Percentiles rank a stretch among this genome's conserved stretches.
Evolutionary conservation across 495 filamentous ascomycete species (phyloP).

Genomic region (Hypoxylon subgilvum): DNA sequence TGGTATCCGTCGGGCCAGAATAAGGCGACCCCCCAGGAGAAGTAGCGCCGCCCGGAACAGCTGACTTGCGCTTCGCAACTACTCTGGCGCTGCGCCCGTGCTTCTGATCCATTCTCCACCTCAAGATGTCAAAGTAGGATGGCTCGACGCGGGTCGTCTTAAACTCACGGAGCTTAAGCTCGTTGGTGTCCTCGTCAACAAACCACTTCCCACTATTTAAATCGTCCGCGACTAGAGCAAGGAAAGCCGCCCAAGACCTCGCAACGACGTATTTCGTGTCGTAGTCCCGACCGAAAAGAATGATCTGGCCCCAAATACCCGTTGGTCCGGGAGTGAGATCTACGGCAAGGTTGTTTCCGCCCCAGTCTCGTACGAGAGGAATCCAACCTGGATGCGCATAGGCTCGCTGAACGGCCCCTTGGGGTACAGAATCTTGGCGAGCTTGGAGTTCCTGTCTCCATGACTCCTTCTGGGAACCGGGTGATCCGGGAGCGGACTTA

Average conservation of each 20-base stretch:
- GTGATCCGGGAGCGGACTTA: constrained; percentile 49
- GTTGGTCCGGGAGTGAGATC: constrained; percentile 91
- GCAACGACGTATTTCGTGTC: constrained; percentile 97
- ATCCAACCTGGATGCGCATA: constrained; percentile 98
- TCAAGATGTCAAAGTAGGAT: constrained; percentile 90
- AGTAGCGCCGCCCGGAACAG: constrained; percentile 39
- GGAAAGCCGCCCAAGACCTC: constrained; percentile 86
- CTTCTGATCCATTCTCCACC: constrained; percentile 94
- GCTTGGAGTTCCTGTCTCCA: constrained; percentile 88
- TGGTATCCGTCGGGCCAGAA: constrained; percentile 53
- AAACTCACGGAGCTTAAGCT: constrained; percentile 91
- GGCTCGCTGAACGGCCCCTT: constrained; percentile 83
- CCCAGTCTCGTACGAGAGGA: constrained; percentile 95
- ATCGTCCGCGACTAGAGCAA: constrained; percentile 89
- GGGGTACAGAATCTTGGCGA: constrained; percentile 86
- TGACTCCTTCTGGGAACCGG: constrained; percentile 59
- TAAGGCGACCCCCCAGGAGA: constrained; percentile 62
- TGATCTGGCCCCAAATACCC: constrained; percentile 94
- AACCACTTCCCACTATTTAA: constrained; percentile 82
- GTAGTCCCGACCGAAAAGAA: constrained; percentile 96
- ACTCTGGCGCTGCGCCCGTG: constrained; percentile 67
- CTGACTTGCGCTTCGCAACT: constrained; percentile 51
- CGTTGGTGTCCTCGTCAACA: constrained; percentile 88
- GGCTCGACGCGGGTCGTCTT: constrained; percentile 86
- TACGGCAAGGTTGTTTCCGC: constrained; percentile 93